These are phyloP conservation scores for Patellifolia procumbens DNA, from an alignment of 179 eudicot genomes.

Conservation along the genomic window DNA sequence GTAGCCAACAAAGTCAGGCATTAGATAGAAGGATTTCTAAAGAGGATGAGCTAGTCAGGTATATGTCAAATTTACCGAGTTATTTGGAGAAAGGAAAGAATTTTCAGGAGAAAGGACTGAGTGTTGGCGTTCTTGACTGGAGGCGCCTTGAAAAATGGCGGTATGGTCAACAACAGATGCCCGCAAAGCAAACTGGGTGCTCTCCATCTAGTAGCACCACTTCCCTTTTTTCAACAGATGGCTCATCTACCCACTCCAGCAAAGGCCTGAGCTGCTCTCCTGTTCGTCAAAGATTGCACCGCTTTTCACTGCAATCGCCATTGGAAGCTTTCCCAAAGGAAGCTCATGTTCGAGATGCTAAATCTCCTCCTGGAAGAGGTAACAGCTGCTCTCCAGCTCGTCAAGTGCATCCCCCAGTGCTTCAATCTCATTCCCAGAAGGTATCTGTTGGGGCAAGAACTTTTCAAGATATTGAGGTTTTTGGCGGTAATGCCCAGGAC, in stretches of 20 bases:
- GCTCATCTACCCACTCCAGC: slow-evolving; percentile 57
- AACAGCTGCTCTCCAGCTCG: slow-evolving; percentile 45
- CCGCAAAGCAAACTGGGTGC: slow-evolving; percentile 29
- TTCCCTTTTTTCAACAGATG: slow-evolving; percentile 57
- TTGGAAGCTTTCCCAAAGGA: slow-evolving; percentile 38
- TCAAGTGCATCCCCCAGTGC: slow-evolving; percentile 36
- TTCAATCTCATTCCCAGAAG: slow-evolving; percentile 40
- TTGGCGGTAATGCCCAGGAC: slow-evolving; percentile 27
- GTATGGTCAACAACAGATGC: slow-evolving; percentile 36
- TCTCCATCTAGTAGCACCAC: slow-evolving; percentile 60
- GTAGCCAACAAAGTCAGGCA: slow-evolving; percentile 35
- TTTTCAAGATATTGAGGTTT: slow-evolving; percentile 26
- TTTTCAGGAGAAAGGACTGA: slow-evolving; percentile 63
- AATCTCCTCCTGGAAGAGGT: slow-evolving; percentile 32
- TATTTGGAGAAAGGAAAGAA: slow-evolving; percentile 70
- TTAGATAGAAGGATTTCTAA: slow-evolving; percentile 32
- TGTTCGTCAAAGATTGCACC: slow-evolving; percentile 40
- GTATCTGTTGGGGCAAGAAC: slow-evolving; percentile 34
- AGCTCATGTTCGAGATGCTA: slow-evolving; percentile 26
- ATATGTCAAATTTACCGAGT: slow-evolving; percentile 82
- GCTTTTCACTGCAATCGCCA: slow-evolving; percentile 38
- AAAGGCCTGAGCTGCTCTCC: slow-evolving; percentile 55
- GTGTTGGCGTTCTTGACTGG: slow-evolving; percentile 90
- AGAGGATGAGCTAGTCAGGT: slow-evolving; percentile 75
- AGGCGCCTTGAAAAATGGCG: slow-evolving; percentile 74